Evolutionary conservation across 345 rosid species (phyloP).

Genomic region (Raphanus raphanistrum): DNA sequence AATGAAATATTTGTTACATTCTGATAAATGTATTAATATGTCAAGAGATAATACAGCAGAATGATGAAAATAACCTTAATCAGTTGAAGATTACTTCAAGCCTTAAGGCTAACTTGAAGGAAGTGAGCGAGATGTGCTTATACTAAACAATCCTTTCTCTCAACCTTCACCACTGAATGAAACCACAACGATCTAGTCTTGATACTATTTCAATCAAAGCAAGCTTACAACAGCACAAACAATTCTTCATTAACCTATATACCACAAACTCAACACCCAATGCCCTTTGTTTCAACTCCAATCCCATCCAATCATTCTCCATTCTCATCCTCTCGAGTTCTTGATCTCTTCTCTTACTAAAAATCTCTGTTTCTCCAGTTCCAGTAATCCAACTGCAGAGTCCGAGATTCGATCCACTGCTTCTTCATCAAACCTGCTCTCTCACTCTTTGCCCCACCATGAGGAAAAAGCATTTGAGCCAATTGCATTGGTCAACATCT

Average conservation of each 20-base stretch:
- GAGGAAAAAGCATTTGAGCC: conserved; percentile 42
- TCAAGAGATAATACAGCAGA: conserved; percentile 11
- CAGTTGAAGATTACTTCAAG: background rate
- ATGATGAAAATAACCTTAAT: background rate
- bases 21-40: conserved; percentile 6
- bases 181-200: conserved; percentile 32
- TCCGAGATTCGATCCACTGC: conserved; percentile 65
- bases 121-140: conserved; percentile 1
- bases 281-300: conserved; percentile 63
- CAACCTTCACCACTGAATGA: conserved; percentile 6
- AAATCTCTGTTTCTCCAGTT: conserved; percentile 80
- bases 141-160: background rate
- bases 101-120: background rate
- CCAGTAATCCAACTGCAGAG: conserved; percentile 69
- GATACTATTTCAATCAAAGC: conserved; percentile 9
- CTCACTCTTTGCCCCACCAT: conserved; percentile 46
- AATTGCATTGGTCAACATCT: background rate
- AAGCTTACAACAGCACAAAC: conserved; percentile 2
- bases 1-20: conserved; percentile 1
- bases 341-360: conserved; percentile 71
- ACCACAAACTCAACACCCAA: conserved; percentile 23
- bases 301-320: conserved; percentile 72
- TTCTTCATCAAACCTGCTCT: conserved; percentile 58
- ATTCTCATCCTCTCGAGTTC: conserved; percentile 53
- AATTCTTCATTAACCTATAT: conserved; percentile 1